Conservation (phyloP, 1,139 yeast genomes). For the Arxiozyma heterogenica region DNA sequence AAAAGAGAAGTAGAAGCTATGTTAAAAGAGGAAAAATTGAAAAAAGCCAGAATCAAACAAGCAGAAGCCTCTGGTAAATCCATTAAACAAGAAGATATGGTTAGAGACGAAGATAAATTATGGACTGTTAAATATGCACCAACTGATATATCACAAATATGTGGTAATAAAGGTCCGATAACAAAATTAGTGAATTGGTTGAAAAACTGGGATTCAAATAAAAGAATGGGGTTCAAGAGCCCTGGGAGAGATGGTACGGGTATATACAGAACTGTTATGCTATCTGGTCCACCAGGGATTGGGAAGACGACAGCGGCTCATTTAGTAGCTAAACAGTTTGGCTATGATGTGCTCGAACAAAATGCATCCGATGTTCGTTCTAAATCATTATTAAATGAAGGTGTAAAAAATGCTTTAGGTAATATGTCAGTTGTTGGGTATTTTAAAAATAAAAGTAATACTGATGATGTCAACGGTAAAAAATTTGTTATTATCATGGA, state of each 20-base stretch:
- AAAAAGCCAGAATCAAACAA: conserved; percentile 22
- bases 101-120: conserved; percentile 43
- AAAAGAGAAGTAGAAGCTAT: conserved; percentile 43
- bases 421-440: conserved; percentile 81
- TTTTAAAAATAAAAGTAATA: conserved; percentile 39
- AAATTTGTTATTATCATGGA: conserved; percentile 88
- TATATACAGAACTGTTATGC: conserved; percentile 66
- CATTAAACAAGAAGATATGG: conserved; percentile 14
- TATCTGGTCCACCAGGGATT: conserved; percentile 81
- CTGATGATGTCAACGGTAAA: conserved; percentile 32
- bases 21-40: conserved; percentile 33
- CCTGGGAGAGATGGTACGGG: conserved; percentile 56
- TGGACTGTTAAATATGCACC: conserved; percentile 98
- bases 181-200: conserved; percentile 65
- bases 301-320: conserved; percentile 81
- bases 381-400: conserved; percentile 59
- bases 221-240: conserved; percentile 46
- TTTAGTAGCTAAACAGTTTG: conserved; percentile 55
- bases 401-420: conserved; percentile 61
- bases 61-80: conserved; percentile 20
- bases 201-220: conserved; percentile 58
- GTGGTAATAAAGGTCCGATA: conserved; percentile 83
- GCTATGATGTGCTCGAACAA: conserved; percentile 65
- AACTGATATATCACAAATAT: conserved; percentile 56
- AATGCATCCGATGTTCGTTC: conserved; percentile 88